Base-by-base conservation (phyloP, 2,329 filamentous ascomycete species). In the Drechslerella dactyloides region DNA sequence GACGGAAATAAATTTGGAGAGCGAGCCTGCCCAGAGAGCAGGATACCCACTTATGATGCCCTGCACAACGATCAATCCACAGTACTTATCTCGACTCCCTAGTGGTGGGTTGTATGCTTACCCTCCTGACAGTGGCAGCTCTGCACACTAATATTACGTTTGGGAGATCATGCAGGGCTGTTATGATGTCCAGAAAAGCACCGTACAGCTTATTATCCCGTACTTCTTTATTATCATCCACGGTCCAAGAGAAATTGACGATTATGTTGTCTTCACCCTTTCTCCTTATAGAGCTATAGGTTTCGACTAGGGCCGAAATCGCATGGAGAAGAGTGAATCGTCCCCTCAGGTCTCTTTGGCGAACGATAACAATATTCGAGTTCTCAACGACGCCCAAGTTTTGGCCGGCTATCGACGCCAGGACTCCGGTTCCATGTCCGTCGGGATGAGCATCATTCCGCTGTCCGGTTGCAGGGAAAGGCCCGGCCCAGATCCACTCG, bases 361-460 rank as follows among this genome's bases (percentile, higher is more conserved):
- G 42, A 1, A 69, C 58, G 21, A 69, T 63, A 7, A 69, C 57
- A 11, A 69, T 63, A 4, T 63, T 27, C 1, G 65, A 56, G 23
- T 69, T 69, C 27, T 63, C 44, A 4, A 69, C 65, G 0, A 53
- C 65, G 10, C 65, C 65, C n/a, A 62, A 15, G 7, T 42, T 44
- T 11, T 53, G 56, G 1, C 65, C 65, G 1, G 46, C 46, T 17
- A 69, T 53, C 1, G 44, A 62, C 23, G 57, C 42, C 23, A 69
- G 24, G 15, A 63, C 52, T 1, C 52, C 48, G 1, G 65, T 69
- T 1, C 65, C 65, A 21, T 48, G 52, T 1, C 42, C 51, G 8
- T 62, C 52, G 1, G 57, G 17, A 8, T 63, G 48, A 1, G 48
- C 30, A 15, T 69, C 65, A 6, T 19, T 44, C 27, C 57, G 30